Percentiles rank a stretch among this genome's conserved stretches.
Evolutionary conservation across 2,329 filamentous ascomycete genomes (phyloP).

Genomic region (Apiospora rasikravindrae): DNA sequence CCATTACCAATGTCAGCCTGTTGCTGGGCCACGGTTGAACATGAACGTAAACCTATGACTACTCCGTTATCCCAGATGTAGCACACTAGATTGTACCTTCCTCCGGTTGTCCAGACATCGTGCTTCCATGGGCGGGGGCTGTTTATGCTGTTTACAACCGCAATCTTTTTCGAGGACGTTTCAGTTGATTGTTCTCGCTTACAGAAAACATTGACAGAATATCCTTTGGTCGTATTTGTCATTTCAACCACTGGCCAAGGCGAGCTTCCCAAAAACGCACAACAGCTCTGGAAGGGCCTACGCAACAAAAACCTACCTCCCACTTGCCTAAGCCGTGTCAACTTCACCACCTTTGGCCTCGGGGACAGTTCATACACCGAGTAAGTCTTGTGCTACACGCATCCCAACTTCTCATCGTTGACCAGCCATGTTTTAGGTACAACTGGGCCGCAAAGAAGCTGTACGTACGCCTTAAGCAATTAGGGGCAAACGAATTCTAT

Average conservation of each 20-base stretch:
- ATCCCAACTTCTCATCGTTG: background rate
- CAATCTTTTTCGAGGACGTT: background rate
- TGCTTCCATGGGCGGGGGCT: background rate
- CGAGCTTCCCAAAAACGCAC: constrained; percentile 84
- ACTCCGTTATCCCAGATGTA: background rate
- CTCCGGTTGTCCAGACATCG: background rate
- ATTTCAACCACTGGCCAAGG: constrained; percentile 95
- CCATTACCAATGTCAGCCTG: background rate
- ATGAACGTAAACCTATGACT: no score
- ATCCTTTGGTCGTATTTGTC: constrained; percentile 74
- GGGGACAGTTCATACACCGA: constrained; percentile 95
- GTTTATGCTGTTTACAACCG: background rate
- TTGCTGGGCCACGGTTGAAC: no score
- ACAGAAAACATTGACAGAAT: constrained; percentile 57
- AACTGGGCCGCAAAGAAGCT: constrained; percentile 94
- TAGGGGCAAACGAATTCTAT: constrained; percentile 80
- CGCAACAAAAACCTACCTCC: constrained; percentile 78
- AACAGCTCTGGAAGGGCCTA: constrained; percentile 83
- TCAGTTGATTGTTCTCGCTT: constrained; percentile 19
- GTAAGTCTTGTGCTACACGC: constrained; percentile 53
- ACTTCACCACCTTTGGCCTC: constrained; percentile 86
- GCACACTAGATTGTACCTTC: background rate
- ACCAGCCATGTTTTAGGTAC: constrained; percentile 59
- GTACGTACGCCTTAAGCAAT: constrained; percentile 79
- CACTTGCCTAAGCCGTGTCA: constrained; percentile 69